Evolutionary conservation across 2,329 filamentous ascomycete species (phyloP).

Genomic region (Neofusicoccum umdonicola): DNA sequence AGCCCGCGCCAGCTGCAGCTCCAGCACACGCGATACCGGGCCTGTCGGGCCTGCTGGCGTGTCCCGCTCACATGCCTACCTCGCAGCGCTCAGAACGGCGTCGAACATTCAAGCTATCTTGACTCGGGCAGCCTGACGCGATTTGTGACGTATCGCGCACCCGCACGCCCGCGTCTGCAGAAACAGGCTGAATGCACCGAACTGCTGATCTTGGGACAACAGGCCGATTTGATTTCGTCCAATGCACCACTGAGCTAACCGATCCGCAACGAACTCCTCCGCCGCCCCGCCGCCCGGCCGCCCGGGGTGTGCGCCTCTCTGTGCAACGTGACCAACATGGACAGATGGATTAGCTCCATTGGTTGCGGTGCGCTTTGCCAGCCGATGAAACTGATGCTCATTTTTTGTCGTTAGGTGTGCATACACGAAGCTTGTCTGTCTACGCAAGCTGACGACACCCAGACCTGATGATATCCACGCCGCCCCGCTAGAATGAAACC

Average conservation of each 20-base stretch:
- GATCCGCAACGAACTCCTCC: constrained; percentile 9
- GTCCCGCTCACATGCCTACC: background rate
- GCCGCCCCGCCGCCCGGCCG: background rate
- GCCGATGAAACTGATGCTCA: constrained; percentile 17
- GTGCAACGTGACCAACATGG: constrained; percentile 7
- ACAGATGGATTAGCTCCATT: background rate
- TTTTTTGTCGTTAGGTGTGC: constrained; percentile 19
- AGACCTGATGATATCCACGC: constrained; percentile 18
- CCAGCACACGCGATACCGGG: too few species aligned
- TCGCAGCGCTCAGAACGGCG: background rate
- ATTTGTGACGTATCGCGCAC: constrained; percentile 8
- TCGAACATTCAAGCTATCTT: background rate
- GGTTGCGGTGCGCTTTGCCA: constrained; percentile 8
- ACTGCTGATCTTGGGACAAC: constrained; percentile 9
- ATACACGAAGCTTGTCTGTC: constrained; percentile 16
- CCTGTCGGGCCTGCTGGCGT: background rate
- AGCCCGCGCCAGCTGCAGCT: background rate
- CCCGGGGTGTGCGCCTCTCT: background rate
- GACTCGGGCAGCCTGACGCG: background rate
- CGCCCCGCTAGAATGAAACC: constrained; percentile 21
- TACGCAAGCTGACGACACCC: constrained; percentile 19
- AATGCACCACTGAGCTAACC: constrained; percentile 9
- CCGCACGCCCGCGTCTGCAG: background rate
- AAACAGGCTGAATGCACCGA: constrained; percentile 11
- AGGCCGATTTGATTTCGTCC: constrained; percentile 8